These are phyloP conservation scores for Whalleya microplaca DNA, from an alignment of 2,329 filamentous ascomycete species.

Conservation along the genomic window DNA sequence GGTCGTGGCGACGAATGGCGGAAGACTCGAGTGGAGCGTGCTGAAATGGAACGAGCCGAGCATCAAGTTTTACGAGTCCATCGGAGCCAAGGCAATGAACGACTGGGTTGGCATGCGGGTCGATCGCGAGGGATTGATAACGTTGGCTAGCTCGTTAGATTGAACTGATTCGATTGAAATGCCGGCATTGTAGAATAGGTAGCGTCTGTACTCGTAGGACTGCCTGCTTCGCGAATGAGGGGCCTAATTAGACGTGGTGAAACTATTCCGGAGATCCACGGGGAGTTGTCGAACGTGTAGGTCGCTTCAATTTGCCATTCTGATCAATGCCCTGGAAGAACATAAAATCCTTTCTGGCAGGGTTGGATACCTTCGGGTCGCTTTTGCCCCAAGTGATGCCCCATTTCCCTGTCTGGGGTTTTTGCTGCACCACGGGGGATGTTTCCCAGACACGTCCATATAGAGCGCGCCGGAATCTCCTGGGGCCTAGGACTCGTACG, in stretches of 20 bases:
- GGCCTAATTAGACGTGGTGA: background rate
- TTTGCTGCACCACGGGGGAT: slow-evolving; percentile 42
- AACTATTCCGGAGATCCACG: background rate
- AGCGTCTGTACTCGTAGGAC: background rate
- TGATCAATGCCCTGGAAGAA: slow-evolving; percentile 54
- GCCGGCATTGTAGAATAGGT: background rate
- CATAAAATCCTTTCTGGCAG: slow-evolving; percentile 40
- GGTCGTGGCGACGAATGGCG: slow-evolving; percentile 71
- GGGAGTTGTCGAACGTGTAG: background rate
- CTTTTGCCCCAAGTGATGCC: slow-evolving; percentile 51
- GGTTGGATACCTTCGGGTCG: slow-evolving; percentile 32
- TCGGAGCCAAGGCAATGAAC: slow-evolving; percentile 68
- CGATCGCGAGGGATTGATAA: slow-evolving; percentile 66
- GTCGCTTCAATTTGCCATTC: slow-evolving; percentile 24
- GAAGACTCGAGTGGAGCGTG: slow-evolving; percentile 86
- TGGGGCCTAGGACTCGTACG: slow-evolving; percentile 40
- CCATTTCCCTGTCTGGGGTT: slow-evolving; percentile 32
- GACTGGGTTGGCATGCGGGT: slow-evolving; percentile 80
- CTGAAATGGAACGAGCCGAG: slow-evolving; percentile 92
- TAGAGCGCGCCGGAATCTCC: slow-evolving; percentile 50
- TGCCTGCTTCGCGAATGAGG: background rate
- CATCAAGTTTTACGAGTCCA: slow-evolving; percentile 80
- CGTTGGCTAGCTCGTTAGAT: slow-evolving; percentile 56
- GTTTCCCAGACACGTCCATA: slow-evolving; percentile 42
- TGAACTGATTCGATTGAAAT: slow-evolving; percentile 24